These are phyloP conservation scores for Durotheca rogersii DNA, from an alignment of 495 filamentous ascomycete genomes.

Conservation along the genomic window DNA sequence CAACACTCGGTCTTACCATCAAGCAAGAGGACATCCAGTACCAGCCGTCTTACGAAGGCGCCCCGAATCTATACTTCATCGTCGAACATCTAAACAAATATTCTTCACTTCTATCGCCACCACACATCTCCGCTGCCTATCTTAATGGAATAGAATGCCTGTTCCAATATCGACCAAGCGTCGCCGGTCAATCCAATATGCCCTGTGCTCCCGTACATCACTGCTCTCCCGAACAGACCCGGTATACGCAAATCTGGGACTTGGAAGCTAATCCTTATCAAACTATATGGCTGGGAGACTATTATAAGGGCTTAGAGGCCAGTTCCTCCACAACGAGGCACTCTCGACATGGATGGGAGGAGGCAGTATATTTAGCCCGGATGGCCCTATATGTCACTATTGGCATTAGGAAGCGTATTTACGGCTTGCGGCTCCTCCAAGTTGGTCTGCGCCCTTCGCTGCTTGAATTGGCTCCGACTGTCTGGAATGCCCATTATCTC, in stretches of 20 bases:
- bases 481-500: constrained; percentile 48
- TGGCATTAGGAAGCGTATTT: constrained; percentile 30
- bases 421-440: constrained; percentile 28
- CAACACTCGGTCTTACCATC: constrained; percentile 23
- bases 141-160: constrained; percentile 38
- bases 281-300: neutral
- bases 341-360: constrained; percentile 15
- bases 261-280: neutral
- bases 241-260: constrained; percentile 8
- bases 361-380: constrained; percentile 35
- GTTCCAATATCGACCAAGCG: constrained; percentile 18
- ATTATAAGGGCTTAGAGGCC: neutral
- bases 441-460: constrained; percentile 30
- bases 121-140: constrained; percentile 33
- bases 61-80: constrained; percentile 35
- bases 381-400: constrained; percentile 37
- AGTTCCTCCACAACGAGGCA: neutral
- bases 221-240: neutral
- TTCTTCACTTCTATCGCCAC: constrained; percentile 33
- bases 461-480: constrained; percentile 46
- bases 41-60: constrained; percentile 18
- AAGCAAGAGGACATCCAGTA: constrained; percentile 27
- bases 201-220: neutral
- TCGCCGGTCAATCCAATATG: neutral
- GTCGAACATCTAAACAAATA: constrained; percentile 35